These are phyloP conservation scores for Hanseniaspora thailandica DNA, from an alignment of 805 yeast genomes.

Conservation along the genomic window DNA sequence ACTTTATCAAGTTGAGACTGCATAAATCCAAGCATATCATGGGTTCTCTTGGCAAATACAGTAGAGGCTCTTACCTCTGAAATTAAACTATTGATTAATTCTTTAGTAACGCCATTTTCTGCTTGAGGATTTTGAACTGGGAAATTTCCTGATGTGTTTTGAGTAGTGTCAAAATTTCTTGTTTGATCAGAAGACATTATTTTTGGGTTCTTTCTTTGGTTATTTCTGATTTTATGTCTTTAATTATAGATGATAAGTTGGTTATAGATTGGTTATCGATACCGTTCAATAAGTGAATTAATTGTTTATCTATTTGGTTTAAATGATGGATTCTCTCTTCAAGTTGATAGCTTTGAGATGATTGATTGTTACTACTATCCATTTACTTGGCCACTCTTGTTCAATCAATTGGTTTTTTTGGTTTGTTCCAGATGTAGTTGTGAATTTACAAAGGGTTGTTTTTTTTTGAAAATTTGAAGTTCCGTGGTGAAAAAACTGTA, in stretches of 20 bases:
- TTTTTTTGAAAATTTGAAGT: too few relatives aligned
- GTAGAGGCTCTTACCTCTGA: background rate
- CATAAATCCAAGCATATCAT: background rate
- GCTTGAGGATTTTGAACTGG: background rate
- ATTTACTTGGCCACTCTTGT: background rate
- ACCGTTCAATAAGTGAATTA: background rate
- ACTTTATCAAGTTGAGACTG: background rate
- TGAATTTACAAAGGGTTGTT: too few relatives aligned
- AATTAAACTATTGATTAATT: background rate
- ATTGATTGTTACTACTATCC: background rate
- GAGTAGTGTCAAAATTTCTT: too few relatives aligned
- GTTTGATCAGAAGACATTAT: background rate
- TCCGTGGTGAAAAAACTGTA: too few relatives aligned
- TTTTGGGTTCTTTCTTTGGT: background rate
- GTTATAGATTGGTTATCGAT: background rate
- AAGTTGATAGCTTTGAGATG: background rate
- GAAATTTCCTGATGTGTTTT: too few relatives aligned
- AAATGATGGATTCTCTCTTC: slow-evolving; percentile 4
- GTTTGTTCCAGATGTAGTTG: too few relatives aligned
- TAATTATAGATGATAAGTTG: background rate
- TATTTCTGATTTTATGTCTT: slow-evolving; percentile 3
- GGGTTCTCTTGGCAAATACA: background rate
- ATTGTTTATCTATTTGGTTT: slow-evolving; percentile 6
- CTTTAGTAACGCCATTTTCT: background rate
- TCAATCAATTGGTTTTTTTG: too few relatives aligned